Percentiles rank a stretch among this genome's conserved stretches.
Evolutionary conservation across 2,329 filamentous ascomycete species (phyloP).

Genomic region (Zasmidium citrigriseum): DNA sequence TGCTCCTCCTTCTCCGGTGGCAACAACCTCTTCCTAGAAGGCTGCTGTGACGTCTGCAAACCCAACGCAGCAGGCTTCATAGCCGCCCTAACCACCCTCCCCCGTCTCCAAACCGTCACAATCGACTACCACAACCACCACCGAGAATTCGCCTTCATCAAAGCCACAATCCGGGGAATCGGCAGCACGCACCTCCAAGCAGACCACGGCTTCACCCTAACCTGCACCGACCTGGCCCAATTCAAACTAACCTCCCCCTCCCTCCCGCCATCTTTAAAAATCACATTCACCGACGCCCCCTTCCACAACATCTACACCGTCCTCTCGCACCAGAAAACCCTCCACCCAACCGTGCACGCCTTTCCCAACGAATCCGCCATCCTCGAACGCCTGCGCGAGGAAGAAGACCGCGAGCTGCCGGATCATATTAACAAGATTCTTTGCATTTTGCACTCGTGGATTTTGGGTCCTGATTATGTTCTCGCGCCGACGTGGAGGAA

Average conservation of each 20-base stretch:
- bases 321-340: background rate
- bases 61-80: conserved; percentile 19
- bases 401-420: conserved; percentile 15
- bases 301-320: conserved; percentile 9
- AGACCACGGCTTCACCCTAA: conserved; percentile 9
- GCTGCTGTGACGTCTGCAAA: conserved; percentile 21
- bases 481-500: too few species aligned
- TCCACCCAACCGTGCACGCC: background rate
- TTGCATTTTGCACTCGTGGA: conserved; percentile 9
- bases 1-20: conserved; percentile 21
- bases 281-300: conserved; percentile 13
- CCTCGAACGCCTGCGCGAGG: conserved; percentile 12
- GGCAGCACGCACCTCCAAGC: conserved; percentile 9
- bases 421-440: conserved; percentile 18
- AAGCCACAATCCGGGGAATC: conserved; percentile 14
- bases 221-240: conserved; percentile 11
- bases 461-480: too few species aligned
- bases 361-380: conserved; percentile 2
- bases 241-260: conserved; percentile 11
- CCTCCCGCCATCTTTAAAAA: conserved; percentile 1
- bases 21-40: conserved; percentile 16
- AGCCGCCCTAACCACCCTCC: conserved; percentile 9
- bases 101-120: conserved; percentile 13
- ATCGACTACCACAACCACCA: conserved; percentile 18
- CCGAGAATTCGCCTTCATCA: conserved; percentile 21